These are phyloP conservation scores for Venturia asperata DNA, from an alignment of 2,329 filamentous ascomycete genomes.

Conservation along the genomic window DNA sequence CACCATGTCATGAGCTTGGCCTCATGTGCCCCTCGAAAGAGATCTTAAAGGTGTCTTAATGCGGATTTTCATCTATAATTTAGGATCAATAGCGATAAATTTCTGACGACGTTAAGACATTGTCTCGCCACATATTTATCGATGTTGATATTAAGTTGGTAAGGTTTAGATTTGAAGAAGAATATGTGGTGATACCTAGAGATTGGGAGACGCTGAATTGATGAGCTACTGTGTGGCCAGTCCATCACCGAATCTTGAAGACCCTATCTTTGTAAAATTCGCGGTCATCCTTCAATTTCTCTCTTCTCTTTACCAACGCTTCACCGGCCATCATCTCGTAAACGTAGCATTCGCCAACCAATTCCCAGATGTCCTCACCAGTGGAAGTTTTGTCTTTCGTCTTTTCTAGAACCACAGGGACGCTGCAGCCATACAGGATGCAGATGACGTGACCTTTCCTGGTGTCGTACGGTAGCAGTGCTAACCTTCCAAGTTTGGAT, in stretches of 20 bases:
- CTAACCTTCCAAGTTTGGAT: neutral
- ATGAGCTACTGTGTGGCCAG: no score
- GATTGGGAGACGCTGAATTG: no score
- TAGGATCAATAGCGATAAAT: no score
- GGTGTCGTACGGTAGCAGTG: neutral
- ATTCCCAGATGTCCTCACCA: constrained; percentile 2
- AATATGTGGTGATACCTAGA: no score
- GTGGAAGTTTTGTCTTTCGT: neutral
- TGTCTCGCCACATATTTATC: no score
- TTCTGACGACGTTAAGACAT: no score
- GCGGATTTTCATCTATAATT: no score
- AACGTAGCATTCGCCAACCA: constrained; percentile 19
- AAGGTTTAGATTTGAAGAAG: no score
- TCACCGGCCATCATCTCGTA: constrained; percentile 19
- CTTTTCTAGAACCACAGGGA: constrained; percentile 8
- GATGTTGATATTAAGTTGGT: no score
- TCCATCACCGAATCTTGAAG: neutral
- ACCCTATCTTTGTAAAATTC: neutral
- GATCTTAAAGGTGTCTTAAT: no score
- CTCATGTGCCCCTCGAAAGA: no score
- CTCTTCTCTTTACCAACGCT: constrained; percentile 2
- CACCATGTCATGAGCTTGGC: constrained; percentile 29
- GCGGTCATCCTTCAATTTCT: neutral
- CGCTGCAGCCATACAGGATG: constrained; percentile 15
- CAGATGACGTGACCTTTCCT: neutral